Evolutionary conservation across 1,284 basidiomycete species (phyloP), one percentile per base, ranked within the genome.

Genomic region (Chiua sp.): DNA sequence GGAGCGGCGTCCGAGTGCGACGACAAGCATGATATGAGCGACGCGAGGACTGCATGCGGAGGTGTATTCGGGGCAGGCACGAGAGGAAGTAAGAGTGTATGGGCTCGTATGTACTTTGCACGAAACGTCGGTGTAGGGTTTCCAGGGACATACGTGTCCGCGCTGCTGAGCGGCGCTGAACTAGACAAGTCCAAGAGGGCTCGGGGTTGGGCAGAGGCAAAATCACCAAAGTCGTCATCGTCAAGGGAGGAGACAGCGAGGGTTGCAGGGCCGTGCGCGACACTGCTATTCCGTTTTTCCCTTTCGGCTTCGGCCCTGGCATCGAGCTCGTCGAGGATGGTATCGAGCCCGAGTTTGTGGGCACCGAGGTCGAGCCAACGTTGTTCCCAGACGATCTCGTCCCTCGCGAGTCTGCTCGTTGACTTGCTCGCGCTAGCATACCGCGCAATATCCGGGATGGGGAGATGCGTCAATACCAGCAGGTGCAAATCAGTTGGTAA

Each of bases 141-240:
- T 46, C 65, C 67, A 44, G 67, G 65, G 28, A 60, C 53, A n/a
- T 61, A 70, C 7, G 53, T 59, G 53, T 66, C 57, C 23, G 35
- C 47, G 20, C 15, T 61, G 26, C 16, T 54, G 39, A 67, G 39
- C 12, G 63, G 55, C 18, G 61, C 59, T 4, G 64, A 61, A 55
- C 53, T 57, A 46, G 72, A 62, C 49, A 68, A 56, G 57, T 64
- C 72, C 46, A 65, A 54, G 18, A 72, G 65, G 13, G 65, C 62
- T 23, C 60, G 61, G 11, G 64, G 69, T 35, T 62, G 65, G 1
- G 87, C 79, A 0, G 82, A 79, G 1, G 87, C 79, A 70, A 92
- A 97, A 72, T 97, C 95, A 1, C 95, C 96, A 79, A 98, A 98
- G 59, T 94, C 95, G 78, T 98, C 98, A 44, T 96, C 96, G 65